phyloP scores from a whole-genome alignment of 2,329 filamentous ascomycete genomes.

The Cladosporium phlei region DNA sequence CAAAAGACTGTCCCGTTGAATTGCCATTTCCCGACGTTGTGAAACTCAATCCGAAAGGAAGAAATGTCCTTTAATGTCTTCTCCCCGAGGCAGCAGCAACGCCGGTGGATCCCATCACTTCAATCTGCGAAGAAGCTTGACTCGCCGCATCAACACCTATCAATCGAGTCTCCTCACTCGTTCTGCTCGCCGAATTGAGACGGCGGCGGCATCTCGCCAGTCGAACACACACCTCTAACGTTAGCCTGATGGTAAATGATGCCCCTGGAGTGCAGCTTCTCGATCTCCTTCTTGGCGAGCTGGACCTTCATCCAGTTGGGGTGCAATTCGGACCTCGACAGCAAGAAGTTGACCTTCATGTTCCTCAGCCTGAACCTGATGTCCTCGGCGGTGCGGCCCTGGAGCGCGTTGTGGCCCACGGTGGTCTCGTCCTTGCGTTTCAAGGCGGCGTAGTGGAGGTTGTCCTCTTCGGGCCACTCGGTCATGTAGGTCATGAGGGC shows the following conservation, averaged over 20 bases:
- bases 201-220: no score
- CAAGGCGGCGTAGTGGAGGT: slow-evolving; percentile 45
- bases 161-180: no score
- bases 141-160: no score
- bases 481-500: slow-evolving; percentile 47
- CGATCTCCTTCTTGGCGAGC: slow-evolving; percentile 39
- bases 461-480: slow-evolving; percentile 36
- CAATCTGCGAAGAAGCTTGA: no score
- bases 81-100: no score
- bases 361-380: slow-evolving; percentile 46
- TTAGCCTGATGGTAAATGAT: slow-evolving; percentile 25
- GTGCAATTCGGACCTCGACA: slow-evolving; percentile 38
- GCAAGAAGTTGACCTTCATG: slow-evolving; percentile 43
- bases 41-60: no score
- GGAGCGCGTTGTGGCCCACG: slow-evolving; percentile 26
- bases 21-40: no score
- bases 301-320: slow-evolving; percentile 41
- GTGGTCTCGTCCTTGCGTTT: slow-evolving; percentile 29
- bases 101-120: no score
- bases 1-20: no score
- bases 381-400: slow-evolving; percentile 46
- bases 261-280: slow-evolving; percentile 27
- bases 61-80: no score
- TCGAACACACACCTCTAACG: slow-evolving; percentile 11
- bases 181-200: no score